Evolutionary conservation across 805 yeast genomes (phyloP).

Genomic region (Cyberlindnera xishuangbannaensis): DNA sequence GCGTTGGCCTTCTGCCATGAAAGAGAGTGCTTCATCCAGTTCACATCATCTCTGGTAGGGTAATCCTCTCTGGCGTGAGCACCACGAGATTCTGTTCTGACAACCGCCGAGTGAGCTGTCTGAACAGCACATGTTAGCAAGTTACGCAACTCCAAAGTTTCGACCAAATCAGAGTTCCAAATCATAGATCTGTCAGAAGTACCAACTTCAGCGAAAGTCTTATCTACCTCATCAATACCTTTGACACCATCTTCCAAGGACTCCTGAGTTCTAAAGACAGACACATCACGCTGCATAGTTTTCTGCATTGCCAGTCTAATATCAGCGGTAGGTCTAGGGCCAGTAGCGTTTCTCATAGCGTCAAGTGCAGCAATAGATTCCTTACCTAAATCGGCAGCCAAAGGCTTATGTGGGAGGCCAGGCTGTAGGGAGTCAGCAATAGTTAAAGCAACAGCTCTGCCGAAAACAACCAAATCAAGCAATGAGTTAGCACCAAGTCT

Average conservation of each 20-base stretch:
- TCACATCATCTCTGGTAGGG: slow-evolving; percentile 90
- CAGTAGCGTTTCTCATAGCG: slow-evolving; percentile 76
- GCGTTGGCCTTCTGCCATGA: slow-evolving; percentile 82
- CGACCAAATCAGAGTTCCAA: slow-evolving; percentile 97
- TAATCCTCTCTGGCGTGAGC: slow-evolving; percentile 98
- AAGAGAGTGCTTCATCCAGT: slow-evolving; percentile 97
- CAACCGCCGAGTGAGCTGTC: slow-evolving; percentile 91
- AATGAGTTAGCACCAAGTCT: slow-evolving; percentile 98
- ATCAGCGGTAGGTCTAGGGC: slow-evolving; percentile 77
- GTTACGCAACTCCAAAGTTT: slow-evolving; percentile 93
- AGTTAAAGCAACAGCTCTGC: slow-evolving; percentile 96
- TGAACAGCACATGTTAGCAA: slow-evolving; percentile 95
- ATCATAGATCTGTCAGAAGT: slow-evolving; percentile 96
- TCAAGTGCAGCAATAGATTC: slow-evolving; percentile 90
- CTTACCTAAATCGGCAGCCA: slow-evolving; percentile 81
- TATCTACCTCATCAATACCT: slow-evolving; percentile 71
- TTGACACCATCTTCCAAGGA: slow-evolving; percentile 88
- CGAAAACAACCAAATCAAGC: slow-evolving; percentile 93
- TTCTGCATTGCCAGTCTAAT: slow-evolving; percentile 91
- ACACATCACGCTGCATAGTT: slow-evolving; percentile 94
- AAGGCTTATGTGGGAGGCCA: slow-evolving; percentile 77
- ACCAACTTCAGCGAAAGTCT: slow-evolving; percentile 65
- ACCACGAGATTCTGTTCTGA: slow-evolving; percentile 96
- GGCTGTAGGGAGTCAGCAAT: slow-evolving; percentile 82
- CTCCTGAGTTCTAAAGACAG: slow-evolving; percentile 93